Evolutionary conservation across 1,284 basidiomycete genomes (phyloP), one percentile per base, ranked within the genome.

Genomic region (Ganoderma lucidum): DNA sequence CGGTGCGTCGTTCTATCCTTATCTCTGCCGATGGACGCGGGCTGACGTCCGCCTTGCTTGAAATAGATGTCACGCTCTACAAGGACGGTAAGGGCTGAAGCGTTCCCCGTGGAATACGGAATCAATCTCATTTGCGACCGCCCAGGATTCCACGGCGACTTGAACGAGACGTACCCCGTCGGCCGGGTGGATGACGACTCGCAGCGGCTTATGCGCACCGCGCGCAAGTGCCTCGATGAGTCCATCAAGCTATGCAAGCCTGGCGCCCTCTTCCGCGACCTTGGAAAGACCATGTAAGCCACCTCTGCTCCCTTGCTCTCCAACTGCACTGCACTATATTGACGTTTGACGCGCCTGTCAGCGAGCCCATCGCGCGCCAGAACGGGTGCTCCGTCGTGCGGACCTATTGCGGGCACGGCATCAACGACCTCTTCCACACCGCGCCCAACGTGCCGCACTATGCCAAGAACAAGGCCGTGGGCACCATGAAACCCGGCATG

Each of bases 231-330:
- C 71, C 84, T 97, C 63, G 95, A 97, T 76, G 95, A 91, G 72
- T 90, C 96, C 10, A 99, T 98, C 78, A 91, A 90, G 69, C 82
- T 94, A 30, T 97, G 96, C 85, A 97, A 95, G 81, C 96, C 96
- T 8, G 96, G 96, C 42, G 90, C 93, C 39, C 84, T 96, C 62
- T 94, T 95, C 82, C 89, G 94, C 66, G 94, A 96, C 78, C 82
- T 96, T 65, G 93, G 93, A 65, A 94, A 93, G 78, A 85, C 82
- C 66, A 95, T 95, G 94, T 93, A 75, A 74, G 37, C 56, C 28
- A 23, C 23, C 23, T 23, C 23, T 23, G 23, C 23, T 2, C 35
- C 35, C n/a, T 23, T 39, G 3, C 44, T 17, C 51, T 30, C 23
- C 51, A 53, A 53, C 23, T 12, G 17, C 23, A 53, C 23, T 12